Base-by-base conservation (phyloP, 163 green algal genomes). In the Trebouxiophyceae sp. region DNA sequence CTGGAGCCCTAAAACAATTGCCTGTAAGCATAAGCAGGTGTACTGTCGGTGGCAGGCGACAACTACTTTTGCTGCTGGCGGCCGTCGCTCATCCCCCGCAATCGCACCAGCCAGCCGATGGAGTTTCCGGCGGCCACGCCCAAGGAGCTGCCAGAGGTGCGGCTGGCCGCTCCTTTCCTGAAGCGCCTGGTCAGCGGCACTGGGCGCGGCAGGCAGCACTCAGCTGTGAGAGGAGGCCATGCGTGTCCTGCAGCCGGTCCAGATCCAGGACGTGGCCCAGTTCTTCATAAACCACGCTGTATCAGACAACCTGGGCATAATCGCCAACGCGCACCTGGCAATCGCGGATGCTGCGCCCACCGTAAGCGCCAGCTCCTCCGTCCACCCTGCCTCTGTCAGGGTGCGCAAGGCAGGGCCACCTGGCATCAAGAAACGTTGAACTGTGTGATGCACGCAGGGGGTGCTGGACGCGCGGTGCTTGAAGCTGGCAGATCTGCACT, bases 1-100 rank as follows among this genome's bases (percentile, higher is more conserved):
- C 39, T 50, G 39, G 8, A 16, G 39, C 39, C 8, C 16, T 8
- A 8, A 50, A 16, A 16, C 0, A 28, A 60, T 19, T n/a, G n/a
- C n/a, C n/a, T n/a, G n/a, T n/a, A n/a, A n/a, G n/a, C n/a, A n/a
- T n/a, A n/a, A n/a, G n/a, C n/a, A n/a, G n/a, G n/a, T n/a, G n/a
- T n/a, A n/a, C n/a, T n/a, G n/a, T n/a, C n/a, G n/a, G n/a, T n/a
- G n/a, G n/a, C n/a, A n/a, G n/a, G n/a, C n/a, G n/a, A n/a, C n/a
- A 27, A 71, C n/a, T 78, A 69, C 50, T 78, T 72, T 57, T 67
- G 76, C 19, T 67, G 19, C 16, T 78, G 67, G 67, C 62, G 69
- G 28, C 30, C 6, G 4, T 0, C 27, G 20, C 67, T 78, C 28
- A 39, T 78, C 23, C 68, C 59, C 6, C 61, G 54, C 2, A 19